Evolutionary conservation across 2,329 filamentous ascomycete species (phyloP).

Genomic region (Botrytis pseudocinerea): DNA sequence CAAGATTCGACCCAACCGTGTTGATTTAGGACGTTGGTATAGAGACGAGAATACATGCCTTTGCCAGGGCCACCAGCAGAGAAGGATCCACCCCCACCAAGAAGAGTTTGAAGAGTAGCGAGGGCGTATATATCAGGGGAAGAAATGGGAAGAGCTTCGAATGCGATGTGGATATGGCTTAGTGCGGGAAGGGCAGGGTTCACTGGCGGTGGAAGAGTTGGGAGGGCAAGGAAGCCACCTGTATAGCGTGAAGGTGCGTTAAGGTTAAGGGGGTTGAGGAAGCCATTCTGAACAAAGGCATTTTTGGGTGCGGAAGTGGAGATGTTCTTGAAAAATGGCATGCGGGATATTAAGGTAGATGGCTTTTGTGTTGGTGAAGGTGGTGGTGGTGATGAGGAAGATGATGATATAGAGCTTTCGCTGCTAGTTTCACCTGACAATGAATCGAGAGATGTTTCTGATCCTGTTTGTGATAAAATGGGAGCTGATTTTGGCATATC

Average conservation of each 20-base stretch:
- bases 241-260: conserved; percentile 77
- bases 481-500: conserved; percentile 69
- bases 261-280: conserved; percentile 48
- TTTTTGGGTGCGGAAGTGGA: conserved; percentile 70
- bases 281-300: conserved; percentile 54
- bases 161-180: conserved; percentile 92
- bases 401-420: conserved; percentile 43
- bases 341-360: conserved; percentile 73
- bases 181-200: conserved; percentile 78
- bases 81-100: conserved; percentile 95
- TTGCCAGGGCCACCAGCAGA: conserved; percentile 95
- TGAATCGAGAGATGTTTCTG: conserved; percentile 56
- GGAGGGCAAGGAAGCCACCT: conserved; percentile 86
- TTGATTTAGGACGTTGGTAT: conserved; percentile 97
- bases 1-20: conserved; percentile 97
- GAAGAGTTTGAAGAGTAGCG: conserved; percentile 90
- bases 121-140: conserved; percentile 95
- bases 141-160: conserved; percentile 88
- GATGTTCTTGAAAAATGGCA: conserved; percentile 88
- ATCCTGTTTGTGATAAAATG: conserved; percentile 54
- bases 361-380: conserved; percentile 51
- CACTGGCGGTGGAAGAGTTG: conserved; percentile 72
- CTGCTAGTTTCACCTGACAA: conserved; percentile 36
- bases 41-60: conserved; percentile 97
- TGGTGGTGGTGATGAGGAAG: conserved; percentile 42